Evolutionary conservation across 108 stramenopile species (phyloP).

Genomic region (Cyclotella distinguenda): DNA sequence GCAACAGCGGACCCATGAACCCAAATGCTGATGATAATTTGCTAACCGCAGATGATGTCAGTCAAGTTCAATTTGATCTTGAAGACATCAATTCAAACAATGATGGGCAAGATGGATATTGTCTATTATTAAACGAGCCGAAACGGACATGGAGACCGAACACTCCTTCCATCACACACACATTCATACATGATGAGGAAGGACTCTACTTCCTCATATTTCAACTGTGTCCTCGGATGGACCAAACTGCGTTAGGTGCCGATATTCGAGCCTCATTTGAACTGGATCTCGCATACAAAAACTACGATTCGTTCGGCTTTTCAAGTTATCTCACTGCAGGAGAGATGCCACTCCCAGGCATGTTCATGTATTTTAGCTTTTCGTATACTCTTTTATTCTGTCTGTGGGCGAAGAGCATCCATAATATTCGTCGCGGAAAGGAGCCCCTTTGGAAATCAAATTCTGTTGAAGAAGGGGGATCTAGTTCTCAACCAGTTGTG

Average conservation of each 20-base stretch:
- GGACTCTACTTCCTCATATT: constrained; percentile 92
- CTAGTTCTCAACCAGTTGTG: constrained; percentile 44
- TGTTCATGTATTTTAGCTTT: constrained; percentile 83
- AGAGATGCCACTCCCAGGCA: constrained; percentile 81
- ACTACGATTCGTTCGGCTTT: constrained; percentile 71
- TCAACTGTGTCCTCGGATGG: constrained; percentile 65
- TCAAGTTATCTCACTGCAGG: constrained; percentile 90
- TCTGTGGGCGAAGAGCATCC: constrained; percentile 74
- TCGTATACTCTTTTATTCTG: constrained; percentile 64
- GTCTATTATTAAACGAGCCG: constrained; percentile 61
- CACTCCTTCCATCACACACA: constrained; percentile 57
- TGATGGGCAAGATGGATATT: constrained; percentile 53
- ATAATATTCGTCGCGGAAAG: constrained; percentile 53
- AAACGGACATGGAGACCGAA: constrained; percentile 52
- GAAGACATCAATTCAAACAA: constrained; percentile 38
- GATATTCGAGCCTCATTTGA: constrained; percentile 77
- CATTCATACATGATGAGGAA: constrained; percentile 52
- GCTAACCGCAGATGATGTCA: constrained; percentile 42
- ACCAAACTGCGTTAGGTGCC: constrained; percentile 12
- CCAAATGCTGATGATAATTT: constrained; percentile 51
- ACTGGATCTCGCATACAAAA: constrained; percentile 83
- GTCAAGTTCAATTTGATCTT: constrained; percentile 33
- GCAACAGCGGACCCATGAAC: constrained; percentile 23
- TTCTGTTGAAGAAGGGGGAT: constrained; percentile 2
- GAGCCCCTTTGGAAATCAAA: constrained; percentile 41